Evolutionary conservation across 345 rosid species (phyloP).

Genomic region (Rhizophora mangle): DNA sequence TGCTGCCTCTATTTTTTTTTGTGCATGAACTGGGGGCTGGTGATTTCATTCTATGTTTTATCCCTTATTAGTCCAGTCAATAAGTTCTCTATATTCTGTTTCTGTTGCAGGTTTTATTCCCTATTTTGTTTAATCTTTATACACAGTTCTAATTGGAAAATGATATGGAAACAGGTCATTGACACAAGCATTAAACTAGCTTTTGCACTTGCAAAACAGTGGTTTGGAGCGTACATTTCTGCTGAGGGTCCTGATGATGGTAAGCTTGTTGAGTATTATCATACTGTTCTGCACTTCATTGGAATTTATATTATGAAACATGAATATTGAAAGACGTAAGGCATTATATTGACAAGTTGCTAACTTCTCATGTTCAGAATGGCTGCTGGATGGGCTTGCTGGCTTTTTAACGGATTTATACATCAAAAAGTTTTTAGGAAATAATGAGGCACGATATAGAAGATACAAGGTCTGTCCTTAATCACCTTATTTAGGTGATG

Average conservation of each 20-base stretch:
- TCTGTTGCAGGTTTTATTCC: not conserved
- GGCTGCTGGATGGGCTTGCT: constrained; percentile 98
- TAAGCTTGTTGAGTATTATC: constrained; percentile 33
- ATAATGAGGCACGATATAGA: constrained; percentile 88
- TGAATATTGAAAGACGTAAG: not conserved
- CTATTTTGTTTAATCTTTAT: not conserved
- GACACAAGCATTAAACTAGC: constrained; percentile 88
- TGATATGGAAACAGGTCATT: constrained; percentile 57
- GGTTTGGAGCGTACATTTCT: constrained; percentile 90
- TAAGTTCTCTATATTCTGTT: not conserved
- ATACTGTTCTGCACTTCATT: constrained; percentile 20
- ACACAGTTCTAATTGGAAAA: constrained; percentile 19
- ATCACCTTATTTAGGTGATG: not conserved
- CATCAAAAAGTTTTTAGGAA: constrained; percentile 87
- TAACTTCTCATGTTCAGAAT: constrained; percentile 48
- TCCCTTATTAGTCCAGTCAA: not conserved
- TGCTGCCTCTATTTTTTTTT: not conserved
- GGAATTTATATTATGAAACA: constrained; percentile 4
- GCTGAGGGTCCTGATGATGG: constrained; percentile 89
- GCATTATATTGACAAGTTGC: constrained; percentile 6
- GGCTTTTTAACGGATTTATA: constrained; percentile 87
- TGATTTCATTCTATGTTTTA: too few relatives aligned
- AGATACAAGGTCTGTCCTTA: constrained; percentile 73
- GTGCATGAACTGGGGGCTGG: not conserved
- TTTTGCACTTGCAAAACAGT: constrained; percentile 88